phyloP scores from a whole-genome alignment of 208 protist genomes.

The Lotmaria passim region DNA sequence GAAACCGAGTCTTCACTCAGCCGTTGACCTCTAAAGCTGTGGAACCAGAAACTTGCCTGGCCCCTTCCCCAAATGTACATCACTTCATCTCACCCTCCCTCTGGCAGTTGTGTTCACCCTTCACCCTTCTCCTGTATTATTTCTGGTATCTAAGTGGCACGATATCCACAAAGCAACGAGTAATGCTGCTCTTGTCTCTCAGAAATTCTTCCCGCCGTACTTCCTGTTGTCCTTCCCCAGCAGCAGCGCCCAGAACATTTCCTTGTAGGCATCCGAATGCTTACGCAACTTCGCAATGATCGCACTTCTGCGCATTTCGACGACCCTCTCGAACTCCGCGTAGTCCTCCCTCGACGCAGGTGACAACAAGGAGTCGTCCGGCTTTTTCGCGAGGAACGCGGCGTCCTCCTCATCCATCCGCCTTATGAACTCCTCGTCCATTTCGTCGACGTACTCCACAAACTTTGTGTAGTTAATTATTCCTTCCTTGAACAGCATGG shows the following conservation, averaged over 20 bases:
- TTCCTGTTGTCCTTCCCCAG: slow-evolving; percentile 92
- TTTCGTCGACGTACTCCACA: too few species aligned
- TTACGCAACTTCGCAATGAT: slow-evolving; percentile 93
- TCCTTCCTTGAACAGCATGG: background rate
- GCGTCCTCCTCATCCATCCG: slow-evolving; percentile 93
- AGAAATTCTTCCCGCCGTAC: too few species aligned
- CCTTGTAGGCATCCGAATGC: slow-evolving; percentile 90
- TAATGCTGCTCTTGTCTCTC: too few species aligned
- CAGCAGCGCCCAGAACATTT: slow-evolving; percentile 86
- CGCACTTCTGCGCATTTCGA: slow-evolving; percentile 91
- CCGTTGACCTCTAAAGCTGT: too few species aligned
- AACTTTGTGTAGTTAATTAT: background rate
- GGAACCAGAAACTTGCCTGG: too few species aligned
- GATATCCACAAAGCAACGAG: too few species aligned
- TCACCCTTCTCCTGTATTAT: too few species aligned
- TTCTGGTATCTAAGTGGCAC: too few species aligned
- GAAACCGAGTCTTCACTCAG: too few species aligned
- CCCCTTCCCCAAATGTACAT: too few species aligned
- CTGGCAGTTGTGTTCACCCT: too few species aligned
- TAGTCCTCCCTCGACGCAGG: slow-evolving; percentile 93
- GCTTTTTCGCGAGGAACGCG: slow-evolving; percentile 92
- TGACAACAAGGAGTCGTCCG: slow-evolving; percentile 84
- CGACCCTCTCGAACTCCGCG: slow-evolving; percentile 92
- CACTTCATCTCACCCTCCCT: too few species aligned
- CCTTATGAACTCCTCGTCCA: slow-evolving; percentile 87